phyloP scores from a whole-genome alignment of 305 asterid species.

The Euphrasia arctica region DNA sequence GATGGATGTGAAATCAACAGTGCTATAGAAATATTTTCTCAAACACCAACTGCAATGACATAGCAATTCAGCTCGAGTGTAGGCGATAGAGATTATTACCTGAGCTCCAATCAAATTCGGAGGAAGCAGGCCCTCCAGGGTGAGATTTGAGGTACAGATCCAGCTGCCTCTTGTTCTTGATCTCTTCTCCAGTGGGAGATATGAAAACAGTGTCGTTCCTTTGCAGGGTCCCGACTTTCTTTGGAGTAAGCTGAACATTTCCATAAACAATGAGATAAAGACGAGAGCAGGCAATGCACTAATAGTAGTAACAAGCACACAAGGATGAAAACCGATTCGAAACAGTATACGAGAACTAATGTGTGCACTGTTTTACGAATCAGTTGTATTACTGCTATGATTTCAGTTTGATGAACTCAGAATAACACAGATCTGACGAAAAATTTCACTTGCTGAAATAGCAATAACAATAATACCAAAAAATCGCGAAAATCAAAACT shows the following conservation, averaged over 20 bases:
- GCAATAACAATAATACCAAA: too few species aligned
- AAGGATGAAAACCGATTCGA: background rate
- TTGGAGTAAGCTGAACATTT: conserved; percentile 44
- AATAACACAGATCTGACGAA: too few species aligned
- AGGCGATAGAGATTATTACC: conserved; percentile 27
- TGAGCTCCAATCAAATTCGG: conserved; percentile 61
- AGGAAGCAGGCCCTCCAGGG: conserved; percentile 50
- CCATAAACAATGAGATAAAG: conserved; percentile 12
- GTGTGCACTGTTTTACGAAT: too few species aligned
- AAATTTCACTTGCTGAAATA: too few species aligned
- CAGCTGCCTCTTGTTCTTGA: conserved; percentile 56
- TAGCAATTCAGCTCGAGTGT: background rate
- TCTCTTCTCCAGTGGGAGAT: conserved; percentile 62
- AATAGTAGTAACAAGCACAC: conserved; percentile 8
- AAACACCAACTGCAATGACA: background rate
- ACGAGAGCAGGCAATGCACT: conserved; percentile 2
- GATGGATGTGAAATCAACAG: background rate
- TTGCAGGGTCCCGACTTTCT: conserved; percentile 41
- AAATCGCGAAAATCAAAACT: too few species aligned
- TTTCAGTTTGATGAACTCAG: too few species aligned
- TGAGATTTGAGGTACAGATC: conserved; percentile 68
- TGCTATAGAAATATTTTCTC: background rate
- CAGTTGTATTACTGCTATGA: too few species aligned
- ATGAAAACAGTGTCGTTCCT: conserved; percentile 46
- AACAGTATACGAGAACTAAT: too few species aligned